Evolutionary conservation across 1,284 basidiomycete species (phyloP), one percentile per base, ranked within the genome.

Genomic region (Ceratobasidium sp.): DNA sequence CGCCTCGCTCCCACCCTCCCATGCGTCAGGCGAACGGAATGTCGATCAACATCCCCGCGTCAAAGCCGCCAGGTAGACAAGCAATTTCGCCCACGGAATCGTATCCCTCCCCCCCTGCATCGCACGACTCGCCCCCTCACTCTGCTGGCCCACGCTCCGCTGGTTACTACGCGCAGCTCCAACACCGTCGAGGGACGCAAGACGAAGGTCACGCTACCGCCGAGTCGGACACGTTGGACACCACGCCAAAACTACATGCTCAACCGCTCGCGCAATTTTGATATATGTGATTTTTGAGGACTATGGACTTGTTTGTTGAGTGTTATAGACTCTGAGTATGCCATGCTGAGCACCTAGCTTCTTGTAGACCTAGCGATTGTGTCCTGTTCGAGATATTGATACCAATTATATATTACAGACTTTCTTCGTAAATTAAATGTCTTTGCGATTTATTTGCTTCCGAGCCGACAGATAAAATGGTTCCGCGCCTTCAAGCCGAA

Each of bases 41-140:
- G 52, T 64, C 75, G 38, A 74, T 74, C 50, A 73, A 73, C n/a
- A 49, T 73, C 23, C 58, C 73, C 14, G 66, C 57, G 23, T 61
- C 75, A 11, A 61, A 75, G 44, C 46, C 73, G 16, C 69, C 75
- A 28, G 32, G 55, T 38, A 73, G 73, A 26, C 32, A 46, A 18
- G 81, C 77, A 32, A 63, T 77, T 41, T 83, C 84, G 26, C 85
- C 86, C 3, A 79, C 80, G 18, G 87, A 87, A 71, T 86, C 89
- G 46, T 93, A 93, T 79, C 91, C 91, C 7, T 92, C 91, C 0
- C 91, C 91, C 0, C 92, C 92, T 50, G 85, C 86, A 11, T 93
- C 91, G 16, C 78, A 88, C 63, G 91, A 91, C 81, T 92, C 90
- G 16, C 91, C 91, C 1, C 86, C 87, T 23, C 71, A 75, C 3